These are phyloP conservation scores for Boletus smithii DNA, from an alignment of 1,284 basidiomycete species.

Conservation along the genomic window DNA sequence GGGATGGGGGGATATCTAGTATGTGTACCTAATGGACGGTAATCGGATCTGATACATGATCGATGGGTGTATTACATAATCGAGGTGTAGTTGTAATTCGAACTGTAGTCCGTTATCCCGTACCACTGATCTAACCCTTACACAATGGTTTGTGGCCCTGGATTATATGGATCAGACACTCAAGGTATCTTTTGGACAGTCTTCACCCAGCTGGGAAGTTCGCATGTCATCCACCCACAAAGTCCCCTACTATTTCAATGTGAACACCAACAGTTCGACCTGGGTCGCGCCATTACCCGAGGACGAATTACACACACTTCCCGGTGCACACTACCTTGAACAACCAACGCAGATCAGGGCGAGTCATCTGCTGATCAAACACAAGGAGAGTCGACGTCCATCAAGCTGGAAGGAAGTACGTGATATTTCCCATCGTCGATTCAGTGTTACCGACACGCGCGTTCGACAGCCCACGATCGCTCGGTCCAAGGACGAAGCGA, in stretches of 20 bases:
- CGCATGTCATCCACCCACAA: slow-evolving; percentile 78
- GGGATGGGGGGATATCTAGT: slow-evolving; percentile 8
- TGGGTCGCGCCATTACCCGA: slow-evolving; percentile 83
- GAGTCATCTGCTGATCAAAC: slow-evolving; percentile 94
- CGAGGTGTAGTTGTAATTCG: background rate
- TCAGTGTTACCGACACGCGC: background rate
- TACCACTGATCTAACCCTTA: slow-evolving; percentile 12
- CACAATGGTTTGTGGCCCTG: slow-evolving; percentile 22
- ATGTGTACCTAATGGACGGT: slow-evolving; percentile 18
- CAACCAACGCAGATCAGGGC: slow-evolving; percentile 76
- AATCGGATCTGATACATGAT: slow-evolving; percentile 4
- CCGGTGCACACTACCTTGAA: slow-evolving; percentile 58
- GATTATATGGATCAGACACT: slow-evolving; percentile 6
- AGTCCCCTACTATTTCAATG: slow-evolving; percentile 90
- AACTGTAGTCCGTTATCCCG: no score
- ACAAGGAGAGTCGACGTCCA: slow-evolving; percentile 81
- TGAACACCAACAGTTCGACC: slow-evolving; percentile 62
- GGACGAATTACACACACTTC: slow-evolving; percentile 61
- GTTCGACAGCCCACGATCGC: slow-evolving; percentile 73
- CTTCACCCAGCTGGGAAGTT: slow-evolving; percentile 64
- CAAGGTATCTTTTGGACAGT: slow-evolving; percentile 16
- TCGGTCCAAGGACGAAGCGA: slow-evolving; percentile 87
- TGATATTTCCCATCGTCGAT: slow-evolving; percentile 10
- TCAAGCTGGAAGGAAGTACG: slow-evolving; percentile 90
- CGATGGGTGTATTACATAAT: slow-evolving; percentile 21